Conservation (phyloP, 2,329 filamentous ascomycete genomes). For the Fusarium sp. region DNA sequence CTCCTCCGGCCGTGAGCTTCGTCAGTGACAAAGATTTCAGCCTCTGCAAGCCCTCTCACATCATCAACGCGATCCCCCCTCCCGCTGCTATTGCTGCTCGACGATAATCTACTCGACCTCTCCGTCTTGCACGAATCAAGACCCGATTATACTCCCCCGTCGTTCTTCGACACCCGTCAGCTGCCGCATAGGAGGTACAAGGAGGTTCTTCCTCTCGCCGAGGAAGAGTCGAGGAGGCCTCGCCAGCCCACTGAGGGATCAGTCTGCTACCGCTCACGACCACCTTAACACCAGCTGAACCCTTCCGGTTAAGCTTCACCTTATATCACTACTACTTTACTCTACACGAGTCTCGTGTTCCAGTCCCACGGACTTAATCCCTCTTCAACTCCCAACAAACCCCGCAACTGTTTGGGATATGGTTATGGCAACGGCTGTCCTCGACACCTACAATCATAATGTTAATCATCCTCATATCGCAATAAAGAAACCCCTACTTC, state of each 20-base stretch:
- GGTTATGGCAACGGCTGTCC: slow-evolving; percentile 72
- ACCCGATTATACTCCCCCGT: slow-evolving; percentile 60
- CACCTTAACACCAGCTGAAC: slow-evolving; percentile 79
- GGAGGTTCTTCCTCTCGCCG: slow-evolving; percentile 98
- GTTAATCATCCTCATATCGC: slow-evolving; percentile 61
- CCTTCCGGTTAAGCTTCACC: slow-evolving; percentile 35
- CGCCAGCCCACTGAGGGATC: slow-evolving; percentile 90
- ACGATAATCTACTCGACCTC: slow-evolving; percentile 62
- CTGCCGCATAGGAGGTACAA: slow-evolving; percentile 99
- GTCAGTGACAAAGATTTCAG: slow-evolving; percentile 78
- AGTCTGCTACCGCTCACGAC: slow-evolving; percentile 94
- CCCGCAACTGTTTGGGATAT: slow-evolving; percentile 61
- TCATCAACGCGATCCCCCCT: slow-evolving; percentile 73
- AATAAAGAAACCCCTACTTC: slow-evolving; percentile 57
- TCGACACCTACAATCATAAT: slow-evolving; percentile 64
- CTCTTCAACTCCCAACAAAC: slow-evolving; percentile 27
- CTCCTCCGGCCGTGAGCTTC: slow-evolving; percentile 70
- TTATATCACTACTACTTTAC: slow-evolving; percentile 4
- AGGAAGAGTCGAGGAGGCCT: slow-evolving; percentile 99
- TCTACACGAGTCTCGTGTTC: neutral
- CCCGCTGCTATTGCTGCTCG: slow-evolving; percentile 61
- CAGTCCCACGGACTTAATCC: slow-evolving; percentile 12
- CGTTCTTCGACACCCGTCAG: slow-evolving; percentile 76
- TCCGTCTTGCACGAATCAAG: slow-evolving; percentile 62
- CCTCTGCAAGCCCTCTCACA: slow-evolving; percentile 71